These are phyloP conservation scores for Cairneyella variabilis DNA, from an alignment of 495 filamentous ascomycete genomes.

Conservation along the genomic window DNA sequence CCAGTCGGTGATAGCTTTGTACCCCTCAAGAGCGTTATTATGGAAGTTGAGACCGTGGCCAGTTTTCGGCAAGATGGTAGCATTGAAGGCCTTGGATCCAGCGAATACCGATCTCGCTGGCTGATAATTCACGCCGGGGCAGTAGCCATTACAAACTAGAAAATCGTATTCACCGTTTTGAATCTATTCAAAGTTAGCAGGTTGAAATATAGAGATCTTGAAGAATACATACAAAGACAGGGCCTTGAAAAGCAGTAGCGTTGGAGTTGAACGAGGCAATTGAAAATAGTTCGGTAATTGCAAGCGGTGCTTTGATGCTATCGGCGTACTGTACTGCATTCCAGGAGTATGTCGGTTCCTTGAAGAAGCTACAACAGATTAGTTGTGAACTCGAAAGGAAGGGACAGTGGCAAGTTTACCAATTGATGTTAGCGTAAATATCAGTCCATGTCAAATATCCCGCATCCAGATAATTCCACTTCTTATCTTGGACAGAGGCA, in stretches of 20 bases:
- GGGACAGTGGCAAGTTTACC: slow-evolving; percentile 3
- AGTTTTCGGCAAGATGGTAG: slow-evolving; percentile 5
- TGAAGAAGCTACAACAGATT: neutral
- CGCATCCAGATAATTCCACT: neutral
- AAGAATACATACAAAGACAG: neutral
- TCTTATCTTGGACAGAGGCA: neutral
- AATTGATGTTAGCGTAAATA: slow-evolving; percentile 3
- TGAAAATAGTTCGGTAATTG: neutral
- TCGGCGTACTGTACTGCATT: neutral
- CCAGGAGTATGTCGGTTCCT: neutral
- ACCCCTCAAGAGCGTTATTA: slow-evolving; percentile 3
- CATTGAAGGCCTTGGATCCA: slow-evolving; percentile 4
- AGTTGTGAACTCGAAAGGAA: neutral
- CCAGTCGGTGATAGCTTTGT: slow-evolving; percentile 5
- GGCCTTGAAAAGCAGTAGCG: neutral
- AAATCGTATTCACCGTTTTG: slow-evolving; percentile 5
- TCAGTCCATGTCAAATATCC: slow-evolving; percentile 7
- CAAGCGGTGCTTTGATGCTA: neutral
- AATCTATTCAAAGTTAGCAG: slow-evolving; percentile 6
- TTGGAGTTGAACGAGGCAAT: neutral
- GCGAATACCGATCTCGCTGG: slow-evolving; percentile 2
- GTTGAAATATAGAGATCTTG: slow-evolving; percentile 3
- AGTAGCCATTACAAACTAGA: slow-evolving; percentile 6
- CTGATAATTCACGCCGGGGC: slow-evolving; percentile 3
- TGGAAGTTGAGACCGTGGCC: slow-evolving; percentile 5